Evolutionary conservation across 176 grass and related monocot genomes (phyloP), one percentile per base, ranked within the genome.

Genomic region (Musa itinerans): DNA sequence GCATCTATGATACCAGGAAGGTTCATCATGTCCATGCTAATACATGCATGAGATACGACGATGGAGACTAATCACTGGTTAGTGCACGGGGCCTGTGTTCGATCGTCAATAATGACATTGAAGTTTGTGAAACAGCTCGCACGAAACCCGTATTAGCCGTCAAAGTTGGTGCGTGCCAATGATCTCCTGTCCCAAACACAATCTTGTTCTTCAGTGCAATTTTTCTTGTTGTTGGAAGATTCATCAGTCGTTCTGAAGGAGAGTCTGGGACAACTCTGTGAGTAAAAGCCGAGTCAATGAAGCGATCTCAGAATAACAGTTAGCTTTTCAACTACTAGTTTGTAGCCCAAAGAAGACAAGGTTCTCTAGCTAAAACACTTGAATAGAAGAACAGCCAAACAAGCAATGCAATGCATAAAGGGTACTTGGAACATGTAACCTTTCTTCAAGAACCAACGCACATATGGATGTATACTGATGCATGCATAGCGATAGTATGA

Each of bases 151-250:
- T 91, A 65, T 93, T 98, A 20, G 95, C 95, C 3, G 90, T 98
- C 76, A 98, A 71, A 73, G 95, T 98, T 29, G 88, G 88, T 69
- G 90, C 84, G 16, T 74, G 86, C 90, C 95, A 91, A 54, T 78
- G 78, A 78, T 94, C 95, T 23, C 95, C 95, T 69, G 95, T 98
- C 19, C 95, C 95, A 65, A 98, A 94, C 48, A 87, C 82, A 58
- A 93, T 83, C 43, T 91, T 98, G 78, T 91, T 98, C 59, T 93
- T 93, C 68, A 83, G 71, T 14, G 86, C 86, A 23, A 93, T 82
- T 76, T 89, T 89, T 78, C 95, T 89, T 77, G 90, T 91, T 16
- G 90, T 98, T 48, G 86, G 95, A 51, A 98, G 90, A 85, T 84
- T 82, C 79, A 84, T 83, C 83, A 87, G 54, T 3, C 88, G 88